phyloP scores from a whole-genome alignment of 257 asterid species.

The Thymus quinquecostatus region DNA sequence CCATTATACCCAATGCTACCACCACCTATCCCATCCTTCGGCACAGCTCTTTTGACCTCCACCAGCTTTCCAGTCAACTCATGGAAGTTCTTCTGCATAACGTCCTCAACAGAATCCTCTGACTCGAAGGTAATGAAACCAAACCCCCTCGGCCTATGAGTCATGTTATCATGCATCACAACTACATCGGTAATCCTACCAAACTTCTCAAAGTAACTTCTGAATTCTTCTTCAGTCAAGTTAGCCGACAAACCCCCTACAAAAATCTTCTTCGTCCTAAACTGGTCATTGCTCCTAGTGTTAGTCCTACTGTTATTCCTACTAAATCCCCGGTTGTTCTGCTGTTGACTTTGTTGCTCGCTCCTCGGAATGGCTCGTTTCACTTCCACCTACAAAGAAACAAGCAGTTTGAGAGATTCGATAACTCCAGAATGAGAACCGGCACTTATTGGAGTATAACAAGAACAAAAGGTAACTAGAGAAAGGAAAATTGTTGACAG shows the following conservation, averaged over 20 bases:
- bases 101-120: slow-evolving; percentile 84
- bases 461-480: not conserved
- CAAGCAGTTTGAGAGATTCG: slow-evolving; percentile 22
- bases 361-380: slow-evolving; percentile 89
- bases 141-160: slow-evolving; percentile 93
- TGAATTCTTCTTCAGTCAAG: slow-evolving; percentile 78
- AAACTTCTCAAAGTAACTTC: slow-evolving; percentile 74
- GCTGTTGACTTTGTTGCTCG: slow-evolving; percentile 68
- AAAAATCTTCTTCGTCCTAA: slow-evolving; percentile 89
- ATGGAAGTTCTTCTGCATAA: slow-evolving; percentile 73
- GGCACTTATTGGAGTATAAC: not conserved
- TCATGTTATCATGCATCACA: slow-evolving; percentile 82
- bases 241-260: slow-evolving; percentile 91
- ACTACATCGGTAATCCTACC: slow-evolving; percentile 92
- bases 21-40: slow-evolving; percentile 65
- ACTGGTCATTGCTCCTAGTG: slow-evolving; percentile 55
- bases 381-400: slow-evolving; percentile 74
- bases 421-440: slow-evolving; percentile 1
- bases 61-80: slow-evolving; percentile 77
- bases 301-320: slow-evolving; percentile 47
- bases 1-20: slow-evolving; percentile 45
- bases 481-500: not conserved
- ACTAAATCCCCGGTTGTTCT: slow-evolving; percentile 46
- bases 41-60: slow-evolving; percentile 90
- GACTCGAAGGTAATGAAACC: slow-evolving; percentile 89